Base-by-base conservation (phyloP, 345 rosid genomes). In the Moringa oleifera region DNA sequence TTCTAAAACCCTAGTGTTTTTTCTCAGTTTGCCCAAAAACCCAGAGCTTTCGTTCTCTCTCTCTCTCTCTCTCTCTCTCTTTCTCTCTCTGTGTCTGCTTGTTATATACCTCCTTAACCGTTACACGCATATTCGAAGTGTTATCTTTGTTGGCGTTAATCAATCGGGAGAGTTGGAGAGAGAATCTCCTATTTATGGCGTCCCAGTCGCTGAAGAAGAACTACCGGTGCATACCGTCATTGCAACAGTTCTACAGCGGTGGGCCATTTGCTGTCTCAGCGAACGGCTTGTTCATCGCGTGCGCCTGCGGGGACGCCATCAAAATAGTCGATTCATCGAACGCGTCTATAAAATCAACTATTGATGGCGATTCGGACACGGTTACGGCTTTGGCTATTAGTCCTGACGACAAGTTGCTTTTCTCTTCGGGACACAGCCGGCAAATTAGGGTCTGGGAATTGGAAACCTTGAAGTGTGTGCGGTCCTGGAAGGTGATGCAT, bases 381-480 rank as follows among this genome's bases (percentile, higher is more conserved):
- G 68, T 90, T 57, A 90, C 97, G 12, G 92, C 96, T 0, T 70
- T 94, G 73, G 81, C 88, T 54, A 86, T 94, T 60, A 83, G 91
- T 72, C 97, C 97, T 58, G 62, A 85, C 25, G 84, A 89, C 71
- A 88, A 84, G 74, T 51, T 94, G 31, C 85, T 94, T 47, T 94
- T 94, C 84, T 83, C 90, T 49, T 84, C 96, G n/a, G 95, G 90
- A 13, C 96, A 88, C 70, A 90, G 97, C 64, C 78, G 93, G 61
- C 95, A 85, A 65, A 90, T 94, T 53, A 85, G 83, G 70, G 93
- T 90, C 66, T 90, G 99, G 99, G 96, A 94, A 64, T 66, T 88
- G 77, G 82, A 80, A 51, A 86, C 85, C 19, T 64, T 75, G 61
- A 88, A 87, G 74, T 85, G 97, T 61, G 64, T 85, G 20, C 95